Percentiles rank a stretch among this genome's conserved stretches.
These are phyloP conservation scores for Fulvia fulva DNA, from an alignment of 2,329 filamentous ascomycete species.

Conservation along the genomic window DNA sequence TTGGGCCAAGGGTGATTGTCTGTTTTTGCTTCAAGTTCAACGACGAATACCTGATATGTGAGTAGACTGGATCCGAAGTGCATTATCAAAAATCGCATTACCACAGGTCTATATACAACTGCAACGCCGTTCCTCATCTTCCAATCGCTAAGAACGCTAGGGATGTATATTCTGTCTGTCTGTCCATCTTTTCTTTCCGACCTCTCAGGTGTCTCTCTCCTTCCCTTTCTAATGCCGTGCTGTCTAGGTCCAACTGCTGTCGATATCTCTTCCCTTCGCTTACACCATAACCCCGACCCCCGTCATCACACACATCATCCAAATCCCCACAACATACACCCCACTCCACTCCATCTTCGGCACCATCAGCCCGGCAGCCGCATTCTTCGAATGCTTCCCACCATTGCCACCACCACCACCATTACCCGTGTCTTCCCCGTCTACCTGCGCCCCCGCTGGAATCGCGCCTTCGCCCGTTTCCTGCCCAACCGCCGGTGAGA, in stretches of 20 bases:
- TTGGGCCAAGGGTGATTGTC: too few relatives aligned
- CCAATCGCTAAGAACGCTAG: too few relatives aligned
- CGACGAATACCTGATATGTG: too few relatives aligned
- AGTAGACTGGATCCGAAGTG: too few relatives aligned
- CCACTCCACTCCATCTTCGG: slow-evolving; percentile 11
- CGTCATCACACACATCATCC: slow-evolving; percentile 9
- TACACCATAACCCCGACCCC: slow-evolving; percentile 20
- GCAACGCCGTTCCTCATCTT: too few relatives aligned
- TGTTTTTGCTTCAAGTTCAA: too few relatives aligned
- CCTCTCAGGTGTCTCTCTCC: too few relatives aligned
- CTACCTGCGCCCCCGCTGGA: slow-evolving; percentile 21
- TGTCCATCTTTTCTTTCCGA: too few relatives aligned
- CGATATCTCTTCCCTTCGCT: slow-evolving; percentile 6
- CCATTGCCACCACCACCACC: neutral
- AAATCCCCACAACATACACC: slow-evolving; percentile 12
- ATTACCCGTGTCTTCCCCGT: neutral
- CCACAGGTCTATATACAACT: too few relatives aligned
- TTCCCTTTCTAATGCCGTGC: neutral
- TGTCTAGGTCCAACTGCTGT: slow-evolving; percentile 5
- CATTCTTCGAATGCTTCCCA: neutral
- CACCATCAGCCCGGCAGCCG: slow-evolving; percentile 10
- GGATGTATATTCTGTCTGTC: too few relatives aligned
- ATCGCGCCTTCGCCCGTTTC: slow-evolving; percentile 32
- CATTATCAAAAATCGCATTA: too few relatives aligned
- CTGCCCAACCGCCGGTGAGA: slow-evolving; percentile 26